Evolutionary conservation across 805 yeast genomes (phyloP), one percentile per base, ranked within the genome.

Genomic region (Candida awuae): DNA sequence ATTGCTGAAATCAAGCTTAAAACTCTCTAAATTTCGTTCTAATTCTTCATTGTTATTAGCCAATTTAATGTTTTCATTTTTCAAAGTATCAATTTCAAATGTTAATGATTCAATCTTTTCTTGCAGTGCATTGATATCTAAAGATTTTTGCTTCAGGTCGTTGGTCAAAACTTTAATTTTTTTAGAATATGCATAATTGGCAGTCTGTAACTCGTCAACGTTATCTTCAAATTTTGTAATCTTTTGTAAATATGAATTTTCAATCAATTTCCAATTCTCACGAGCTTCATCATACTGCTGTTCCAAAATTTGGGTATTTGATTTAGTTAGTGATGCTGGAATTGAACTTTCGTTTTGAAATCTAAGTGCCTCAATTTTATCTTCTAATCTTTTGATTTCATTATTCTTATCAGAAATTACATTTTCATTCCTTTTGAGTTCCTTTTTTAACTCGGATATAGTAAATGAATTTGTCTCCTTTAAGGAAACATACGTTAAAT

Each of bases 251-350:
- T 86, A 66, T 3, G 76, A 67, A 29, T 81, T 71, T 57, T 92
- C 97, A 31, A 86, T 77, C 15, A 77, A 64, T 41, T 81, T 79
- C 94, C 95, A 85, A 55, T 81, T 84, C 46, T 80, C 85, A 41
- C 80, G 80, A 0, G 90, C 82, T 13, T 78, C 70, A 7, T 83
- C 71, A 47, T 84, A 80, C 55, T 87, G 92, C 3, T 73, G 63
- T 51, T 82, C 87, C 16, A 84, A 53, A 13, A 70, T 61, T 47
- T 79, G 77, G 12, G 43, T 46, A 25, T 39, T 40, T 6, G 35
- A 28, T 12, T 13, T 6, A 12, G 21, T 30, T 8, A 21, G 29
- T 8, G 30, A 17, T 8, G 40, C n/a, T 8, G 39, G n/a, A 21
- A 32, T 33, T n/a, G 27, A 22, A 26, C 31, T 35, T 53, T 87